Base-by-base conservation (phyloP, 352 stramenopile species). In the Globisporangium megalacanthum region DNA sequence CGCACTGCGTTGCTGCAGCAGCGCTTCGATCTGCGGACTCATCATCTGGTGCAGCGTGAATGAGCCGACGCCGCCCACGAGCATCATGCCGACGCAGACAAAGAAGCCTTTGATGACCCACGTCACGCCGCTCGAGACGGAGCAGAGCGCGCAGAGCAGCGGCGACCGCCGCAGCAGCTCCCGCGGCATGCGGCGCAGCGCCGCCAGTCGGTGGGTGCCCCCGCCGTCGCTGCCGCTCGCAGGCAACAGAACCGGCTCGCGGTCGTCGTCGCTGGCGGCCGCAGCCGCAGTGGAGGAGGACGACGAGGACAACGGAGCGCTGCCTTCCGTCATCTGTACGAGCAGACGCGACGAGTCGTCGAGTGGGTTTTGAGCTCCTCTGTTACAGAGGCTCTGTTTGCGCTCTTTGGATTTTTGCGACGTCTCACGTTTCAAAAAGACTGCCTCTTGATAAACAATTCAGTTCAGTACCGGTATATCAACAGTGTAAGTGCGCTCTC, bases 31-130 rank as follows among this genome's bases (percentile, higher is more conserved):
- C 66, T 91, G 74, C 9, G 80, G 80, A 58, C 76, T 88, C 65
- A 88, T 79, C 69, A 89, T 79, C 61, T 91, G 80, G 25, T 81
- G 80, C 36, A 91, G 71, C 33, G 80, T 79, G 52, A 91, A 79
- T 29, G 78, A 87, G 25, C 78, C 80, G 45, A 86, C 77, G 42
- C 66, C 65, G 41, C 79, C 79, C 54, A 83, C 62, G 44, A 87
- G 59, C 44, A 89, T 64, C 71, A 87, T 74, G 31, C 64, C 72
- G 44, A 79, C 20, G 45, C 77, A 84, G 4, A 87, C 56, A 33
- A 61, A 77, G 31, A 88, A 58, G 25, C 69, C 73, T 29, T 73
- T 72, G 60, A 77, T 53, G 35, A 70, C 62, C 65, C 75, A 68
- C 33, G 68, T 70, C 36, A 69, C 64, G 42, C 73, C 49, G 17